Conservation (phyloP, 2,329 filamentous ascomycete genomes). For the Lasiodiplodia sp. region DNA sequence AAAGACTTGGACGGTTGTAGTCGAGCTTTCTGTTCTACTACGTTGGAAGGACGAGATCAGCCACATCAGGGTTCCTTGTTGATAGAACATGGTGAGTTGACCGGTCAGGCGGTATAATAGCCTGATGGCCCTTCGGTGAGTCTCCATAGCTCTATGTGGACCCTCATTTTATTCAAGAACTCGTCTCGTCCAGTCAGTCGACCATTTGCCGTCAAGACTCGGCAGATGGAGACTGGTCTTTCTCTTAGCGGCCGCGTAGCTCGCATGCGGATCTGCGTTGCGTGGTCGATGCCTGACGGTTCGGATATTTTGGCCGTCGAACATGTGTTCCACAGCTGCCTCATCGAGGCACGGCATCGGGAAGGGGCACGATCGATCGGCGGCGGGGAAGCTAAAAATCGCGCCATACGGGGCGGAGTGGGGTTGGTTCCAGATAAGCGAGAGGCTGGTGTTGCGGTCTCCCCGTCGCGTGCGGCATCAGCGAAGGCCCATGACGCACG, state of each 20-base stretch:
- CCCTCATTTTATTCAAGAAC: background rate
- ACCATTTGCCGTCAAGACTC: background rate
- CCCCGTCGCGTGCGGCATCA: constrained; percentile 21
- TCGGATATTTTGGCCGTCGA: background rate
- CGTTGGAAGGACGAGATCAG: too few relatives aligned
- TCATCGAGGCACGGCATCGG: background rate
- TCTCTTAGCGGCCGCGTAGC: background rate
- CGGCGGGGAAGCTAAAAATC: constrained; percentile 3
- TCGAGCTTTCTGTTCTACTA: too few relatives aligned
- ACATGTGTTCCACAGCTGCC: background rate
- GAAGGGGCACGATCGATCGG: background rate
- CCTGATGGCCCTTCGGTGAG: background rate
- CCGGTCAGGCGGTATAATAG: background rate
- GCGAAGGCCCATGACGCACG: background rate
- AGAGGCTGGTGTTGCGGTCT: constrained; percentile 21
- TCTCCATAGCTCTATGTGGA: background rate
- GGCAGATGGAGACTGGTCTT: background rate
- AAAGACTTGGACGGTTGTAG: too few relatives aligned
- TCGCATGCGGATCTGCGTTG: background rate
- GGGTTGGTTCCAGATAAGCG: constrained; percentile 21
- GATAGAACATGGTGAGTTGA: too few relatives aligned
- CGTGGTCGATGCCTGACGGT: constrained; percentile 11
- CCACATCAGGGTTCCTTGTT: too few relatives aligned
- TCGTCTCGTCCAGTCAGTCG: background rate
- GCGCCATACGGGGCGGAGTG: constrained; percentile 14